Conservation (phyloP, 1,284 basidiomycete genomes). For the Chalciporus sp. region DNA sequence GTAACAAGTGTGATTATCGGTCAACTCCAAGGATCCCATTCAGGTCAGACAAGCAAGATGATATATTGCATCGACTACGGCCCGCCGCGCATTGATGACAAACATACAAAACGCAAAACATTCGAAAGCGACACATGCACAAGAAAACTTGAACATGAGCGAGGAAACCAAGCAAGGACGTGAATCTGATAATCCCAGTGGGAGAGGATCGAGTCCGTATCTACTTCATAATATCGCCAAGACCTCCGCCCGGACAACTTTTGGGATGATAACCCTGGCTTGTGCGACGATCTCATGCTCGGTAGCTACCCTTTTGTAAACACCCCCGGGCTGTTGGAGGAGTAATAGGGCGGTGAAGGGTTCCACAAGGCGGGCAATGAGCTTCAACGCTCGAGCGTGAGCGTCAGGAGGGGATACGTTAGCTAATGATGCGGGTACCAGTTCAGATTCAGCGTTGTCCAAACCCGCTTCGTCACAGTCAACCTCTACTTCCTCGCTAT, state of each 20-base stretch:
- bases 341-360: not conserved
- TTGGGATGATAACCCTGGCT: not conserved
- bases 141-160: too few relatives aligned
- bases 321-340: not conserved
- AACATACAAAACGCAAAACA: too few relatives aligned
- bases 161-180: too few relatives aligned
- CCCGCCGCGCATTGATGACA: not conserved
- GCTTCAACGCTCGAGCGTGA: not conserved
- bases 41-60: too few relatives aligned
- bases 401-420: not conserved
- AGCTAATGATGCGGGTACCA: not conserved
- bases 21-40: too few relatives aligned
- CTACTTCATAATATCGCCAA: not conserved
- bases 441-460: not conserved
- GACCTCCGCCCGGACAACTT: not conserved
- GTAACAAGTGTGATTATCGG: too few relatives aligned
- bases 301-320: not conserved
- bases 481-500: not conserved
- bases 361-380: not conserved
- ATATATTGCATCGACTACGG: too few relatives aligned
- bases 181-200: not conserved
- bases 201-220: not conserved
- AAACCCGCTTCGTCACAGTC: not conserved
- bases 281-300: not conserved
- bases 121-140: not conserved